Conservation (phyloP, 257 asterid genomes). For the Solanum megistacrolobum region DNA sequence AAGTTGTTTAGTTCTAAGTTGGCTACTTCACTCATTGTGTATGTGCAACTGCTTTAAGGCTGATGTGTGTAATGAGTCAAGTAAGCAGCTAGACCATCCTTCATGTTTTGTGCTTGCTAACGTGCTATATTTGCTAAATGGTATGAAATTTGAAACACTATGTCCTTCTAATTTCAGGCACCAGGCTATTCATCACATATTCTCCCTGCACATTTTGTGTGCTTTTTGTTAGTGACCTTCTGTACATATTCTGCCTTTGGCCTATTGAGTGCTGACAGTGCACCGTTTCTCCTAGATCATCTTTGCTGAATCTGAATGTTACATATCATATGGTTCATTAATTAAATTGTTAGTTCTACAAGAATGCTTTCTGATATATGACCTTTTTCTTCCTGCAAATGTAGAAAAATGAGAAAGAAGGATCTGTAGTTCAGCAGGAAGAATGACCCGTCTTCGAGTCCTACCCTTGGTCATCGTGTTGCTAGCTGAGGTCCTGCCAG, state of each 20-base stretch:
- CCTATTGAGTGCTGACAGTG: neutral
- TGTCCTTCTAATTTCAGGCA: too few relatives aligned
- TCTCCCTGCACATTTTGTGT: neutral
- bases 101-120: neutral
- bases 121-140: too few relatives aligned
- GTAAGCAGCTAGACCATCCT: neutral
- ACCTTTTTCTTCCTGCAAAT: neutral
- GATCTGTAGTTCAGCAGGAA: neutral
- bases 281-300: neutral
- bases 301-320: neutral
- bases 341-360: neutral
- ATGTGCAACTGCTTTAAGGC: neutral
- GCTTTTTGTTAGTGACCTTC: neutral
- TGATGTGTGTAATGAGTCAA: neutral
- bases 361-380: neutral
- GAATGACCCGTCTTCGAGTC: neutral
- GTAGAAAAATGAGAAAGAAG: neutral
- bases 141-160: too few relatives aligned
- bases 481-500: neutral
- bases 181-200: neutral
- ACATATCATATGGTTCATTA: neutral
- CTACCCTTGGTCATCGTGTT: neutral
- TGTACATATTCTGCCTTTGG: neutral
- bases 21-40: neutral
- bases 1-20: neutral